Conservation (phyloP, 257 asterid species). For the Nicotiana sylvestris region DNA sequence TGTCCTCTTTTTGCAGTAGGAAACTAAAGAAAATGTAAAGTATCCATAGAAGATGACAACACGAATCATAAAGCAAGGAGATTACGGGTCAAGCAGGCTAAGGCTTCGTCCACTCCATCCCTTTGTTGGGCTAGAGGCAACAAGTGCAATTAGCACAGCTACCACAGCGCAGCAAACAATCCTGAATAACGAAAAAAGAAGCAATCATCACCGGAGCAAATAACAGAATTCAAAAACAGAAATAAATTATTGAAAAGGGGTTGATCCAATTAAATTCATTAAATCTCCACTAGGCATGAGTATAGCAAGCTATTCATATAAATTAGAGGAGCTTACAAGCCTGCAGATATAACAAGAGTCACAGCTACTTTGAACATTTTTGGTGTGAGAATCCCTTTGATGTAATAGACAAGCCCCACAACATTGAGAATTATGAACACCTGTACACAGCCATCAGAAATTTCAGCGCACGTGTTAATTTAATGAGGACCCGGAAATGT, state of each 20-base stretch:
- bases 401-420: conserved; percentile 85
- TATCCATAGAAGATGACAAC: background rate
- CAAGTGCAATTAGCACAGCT: conserved; percentile 79
- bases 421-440: conserved; percentile 88
- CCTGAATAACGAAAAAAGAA: conserved; percentile 42
- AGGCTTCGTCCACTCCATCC: conserved; percentile 99
- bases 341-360: conserved; percentile 76
- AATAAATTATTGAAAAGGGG: background rate
- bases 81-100: conserved; percentile 99
- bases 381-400: conserved; percentile 87
- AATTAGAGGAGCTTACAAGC: conserved; percentile 62
- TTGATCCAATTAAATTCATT: background rate
- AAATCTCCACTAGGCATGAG: background rate
- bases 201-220: background rate
- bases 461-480: background rate
- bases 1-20: background rate
- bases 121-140: conserved; percentile 98
- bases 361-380: conserved; percentile 97
- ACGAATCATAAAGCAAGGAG: background rate
- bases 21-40: background rate
- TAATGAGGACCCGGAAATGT: conserved; percentile 17
- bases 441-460: conserved; percentile 40
- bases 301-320: background rate
- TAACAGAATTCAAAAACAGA: background rate
- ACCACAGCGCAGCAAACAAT: conserved; percentile 62